A percentile compares a stretch with the other conserved stretches of the same genome.
phyloP scores from a whole-genome alignment of 1,284 basidiomycete species.

The Gomphus bonarii region DNA sequence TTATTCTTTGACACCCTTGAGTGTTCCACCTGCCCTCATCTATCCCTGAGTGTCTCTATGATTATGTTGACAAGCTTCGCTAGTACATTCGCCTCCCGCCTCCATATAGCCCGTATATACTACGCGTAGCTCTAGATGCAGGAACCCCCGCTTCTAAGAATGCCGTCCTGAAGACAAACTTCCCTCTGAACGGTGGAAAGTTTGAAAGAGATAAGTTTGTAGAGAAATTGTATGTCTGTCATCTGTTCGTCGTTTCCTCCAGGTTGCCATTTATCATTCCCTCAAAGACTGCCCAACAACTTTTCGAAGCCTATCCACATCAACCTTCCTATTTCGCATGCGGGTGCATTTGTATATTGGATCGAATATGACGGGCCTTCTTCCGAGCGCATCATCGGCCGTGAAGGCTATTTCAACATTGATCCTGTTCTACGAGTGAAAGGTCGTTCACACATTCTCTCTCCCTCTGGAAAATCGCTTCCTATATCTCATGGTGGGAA shows the following conservation, averaged over 20 bases:
- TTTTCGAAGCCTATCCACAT: slow-evolving; percentile 85
- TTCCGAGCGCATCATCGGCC: slow-evolving; percentile 59
- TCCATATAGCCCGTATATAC: slow-evolving; percentile 78
- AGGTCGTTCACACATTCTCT: slow-evolving; percentile 63
- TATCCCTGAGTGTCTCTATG: not conserved
- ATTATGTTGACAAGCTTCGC: slow-evolving; percentile 1
- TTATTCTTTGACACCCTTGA: not conserved
- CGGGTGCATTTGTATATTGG: slow-evolving; percentile 91
- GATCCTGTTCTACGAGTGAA: slow-evolving; percentile 79
- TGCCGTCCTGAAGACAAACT: slow-evolving; percentile 89
- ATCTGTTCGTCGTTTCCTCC: slow-evolving; percentile 4
- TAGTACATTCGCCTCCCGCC: slow-evolving; percentile 94
- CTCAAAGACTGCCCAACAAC: slow-evolving; percentile 59
- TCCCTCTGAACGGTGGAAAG: slow-evolving; percentile 80
- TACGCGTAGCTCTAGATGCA: slow-evolving; percentile 82
- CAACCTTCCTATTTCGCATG: slow-evolving; percentile 88
- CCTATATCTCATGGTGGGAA: slow-evolving; percentile 39
- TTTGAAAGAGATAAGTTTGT: slow-evolving; percentile 75
- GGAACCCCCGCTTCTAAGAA: slow-evolving; percentile 83
- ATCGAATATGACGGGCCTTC: slow-evolving; percentile 72
- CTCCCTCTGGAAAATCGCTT: slow-evolving; percentile 40
- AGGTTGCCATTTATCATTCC: slow-evolving; percentile 16
- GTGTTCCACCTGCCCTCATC: not conserved
- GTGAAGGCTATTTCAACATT: slow-evolving; percentile 91
- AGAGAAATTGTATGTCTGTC: slow-evolving; percentile 55